phyloP scores from a whole-genome alignment of 345 rosid genomes.

The Salix udensis region DNA sequence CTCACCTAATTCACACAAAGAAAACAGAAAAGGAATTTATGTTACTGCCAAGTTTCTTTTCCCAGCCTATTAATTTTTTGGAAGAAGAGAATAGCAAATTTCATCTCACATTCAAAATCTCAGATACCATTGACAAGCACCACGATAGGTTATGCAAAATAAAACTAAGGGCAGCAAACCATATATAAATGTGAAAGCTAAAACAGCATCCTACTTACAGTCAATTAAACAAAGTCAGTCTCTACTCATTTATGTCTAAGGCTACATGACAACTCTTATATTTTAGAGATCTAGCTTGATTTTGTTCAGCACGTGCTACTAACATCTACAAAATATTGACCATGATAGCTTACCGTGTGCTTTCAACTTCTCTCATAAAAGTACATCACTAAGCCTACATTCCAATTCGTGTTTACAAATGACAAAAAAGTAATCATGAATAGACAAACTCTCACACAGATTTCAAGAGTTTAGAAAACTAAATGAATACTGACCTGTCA shows the following conservation, averaged over 20 bases:
- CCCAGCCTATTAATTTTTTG: background rate
- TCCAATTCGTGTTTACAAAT: background rate
- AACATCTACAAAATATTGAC: background rate
- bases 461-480: slow-evolving; percentile 1
- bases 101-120: too few species aligned
- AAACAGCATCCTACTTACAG: background rate
- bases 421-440: background rate
- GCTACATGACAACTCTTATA: background rate
- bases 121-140: background rate
- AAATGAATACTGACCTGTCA: slow-evolving; percentile 55
- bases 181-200: background rate
- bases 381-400: background rate
- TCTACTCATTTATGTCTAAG: background rate
- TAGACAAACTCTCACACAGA: slow-evolving; percentile 1
- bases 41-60: background rate
- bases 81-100: background rate
- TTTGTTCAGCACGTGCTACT: background rate
- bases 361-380: background rate
- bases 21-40: background rate
- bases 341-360: background rate
- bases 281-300: background rate
- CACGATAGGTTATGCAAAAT: background rate
- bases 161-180: background rate
- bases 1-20: background rate
- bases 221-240: background rate